Percentiles rank a stretch among this genome's conserved stretches.
Conservation (phyloP, 1,139 yeast genomes). For the Debaryomyces sp. region DNA sequence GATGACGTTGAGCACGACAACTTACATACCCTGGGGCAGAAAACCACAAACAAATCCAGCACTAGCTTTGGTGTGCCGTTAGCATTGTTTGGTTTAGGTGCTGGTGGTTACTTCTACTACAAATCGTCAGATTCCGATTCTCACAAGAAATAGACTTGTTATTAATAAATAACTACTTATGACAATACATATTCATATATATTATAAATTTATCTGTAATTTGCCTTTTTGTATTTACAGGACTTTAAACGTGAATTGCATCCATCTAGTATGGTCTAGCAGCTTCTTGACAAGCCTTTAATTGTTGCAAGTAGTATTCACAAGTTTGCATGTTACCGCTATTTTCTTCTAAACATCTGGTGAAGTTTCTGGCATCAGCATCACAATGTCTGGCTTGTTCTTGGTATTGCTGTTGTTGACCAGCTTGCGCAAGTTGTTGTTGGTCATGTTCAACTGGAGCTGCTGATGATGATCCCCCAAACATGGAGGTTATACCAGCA, state of each 20-base stretch:
- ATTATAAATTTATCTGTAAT: not conserved
- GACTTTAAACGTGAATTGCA: not conserved
- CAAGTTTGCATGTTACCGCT: constrained; percentile 95
- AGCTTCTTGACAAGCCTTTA: constrained; percentile 97
- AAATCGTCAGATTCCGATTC: constrained; percentile 6
- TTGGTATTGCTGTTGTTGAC: constrained; percentile 42
- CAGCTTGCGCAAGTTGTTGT: constrained; percentile 41
- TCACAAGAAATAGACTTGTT: constrained; percentile 7
- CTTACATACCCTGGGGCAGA: constrained; percentile 19
- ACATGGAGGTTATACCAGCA: constrained; percentile 87
- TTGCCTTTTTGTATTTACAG: constrained; percentile 7
- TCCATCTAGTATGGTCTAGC: constrained; percentile 65
- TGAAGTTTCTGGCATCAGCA: constrained; percentile 89
- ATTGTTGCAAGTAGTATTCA: constrained; percentile 94
- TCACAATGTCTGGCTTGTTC: constrained; percentile 72
- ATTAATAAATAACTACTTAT: not conserved
- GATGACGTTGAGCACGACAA: constrained; percentile 47
- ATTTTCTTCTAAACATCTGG: constrained; percentile 93
- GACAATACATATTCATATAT: constrained; percentile 6
- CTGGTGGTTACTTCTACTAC: constrained; percentile 24
- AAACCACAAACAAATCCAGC: not conserved
- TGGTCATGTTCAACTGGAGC: constrained; percentile 54
- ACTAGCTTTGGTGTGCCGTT: constrained; percentile 17
- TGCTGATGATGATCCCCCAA: constrained; percentile 75
- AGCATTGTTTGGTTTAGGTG: constrained; percentile 27